phyloP scores from a whole-genome alignment of 163 green algal genomes.

The Volvox carteri region DNA sequence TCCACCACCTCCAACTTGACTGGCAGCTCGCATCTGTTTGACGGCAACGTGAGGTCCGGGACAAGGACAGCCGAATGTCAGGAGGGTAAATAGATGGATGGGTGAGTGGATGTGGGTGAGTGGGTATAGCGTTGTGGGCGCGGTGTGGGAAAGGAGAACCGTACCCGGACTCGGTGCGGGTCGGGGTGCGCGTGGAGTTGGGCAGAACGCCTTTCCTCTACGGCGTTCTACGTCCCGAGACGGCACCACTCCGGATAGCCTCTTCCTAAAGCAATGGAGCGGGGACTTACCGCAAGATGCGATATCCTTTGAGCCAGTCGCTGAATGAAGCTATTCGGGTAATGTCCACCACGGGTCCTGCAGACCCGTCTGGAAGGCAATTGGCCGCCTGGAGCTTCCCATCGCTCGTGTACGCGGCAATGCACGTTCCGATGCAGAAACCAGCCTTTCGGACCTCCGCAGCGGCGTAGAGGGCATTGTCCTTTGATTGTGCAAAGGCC shows the following conservation, averaged over 20 bases:
- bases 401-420: background rate
- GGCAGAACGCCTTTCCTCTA: too few species aligned
- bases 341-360: background rate
- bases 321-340: background rate
- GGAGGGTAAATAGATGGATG: too few species aligned
- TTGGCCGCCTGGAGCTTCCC: background rate
- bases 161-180: too few species aligned
- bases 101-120: too few species aligned
- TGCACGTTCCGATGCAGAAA: background rate
- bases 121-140: too few species aligned
- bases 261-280: background rate
- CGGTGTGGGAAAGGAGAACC: too few species aligned
- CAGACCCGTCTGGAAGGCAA: background rate
- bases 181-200: too few species aligned
- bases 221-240: too few species aligned
- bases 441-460: background rate
- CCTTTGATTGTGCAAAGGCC: background rate
- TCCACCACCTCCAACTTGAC: conserved; percentile 28
- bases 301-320: conserved; percentile 10
- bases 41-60: background rate
- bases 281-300: conserved; percentile 7
- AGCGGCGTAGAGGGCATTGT: background rate
- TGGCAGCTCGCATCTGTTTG: conserved; percentile 10
- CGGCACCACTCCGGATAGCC: background rate
- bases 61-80: too few species aligned